Evolutionary conservation across 495 filamentous ascomycete species (phyloP), one percentile per base, ranked within the genome.

Genomic region (Penicillium canariense): DNA sequence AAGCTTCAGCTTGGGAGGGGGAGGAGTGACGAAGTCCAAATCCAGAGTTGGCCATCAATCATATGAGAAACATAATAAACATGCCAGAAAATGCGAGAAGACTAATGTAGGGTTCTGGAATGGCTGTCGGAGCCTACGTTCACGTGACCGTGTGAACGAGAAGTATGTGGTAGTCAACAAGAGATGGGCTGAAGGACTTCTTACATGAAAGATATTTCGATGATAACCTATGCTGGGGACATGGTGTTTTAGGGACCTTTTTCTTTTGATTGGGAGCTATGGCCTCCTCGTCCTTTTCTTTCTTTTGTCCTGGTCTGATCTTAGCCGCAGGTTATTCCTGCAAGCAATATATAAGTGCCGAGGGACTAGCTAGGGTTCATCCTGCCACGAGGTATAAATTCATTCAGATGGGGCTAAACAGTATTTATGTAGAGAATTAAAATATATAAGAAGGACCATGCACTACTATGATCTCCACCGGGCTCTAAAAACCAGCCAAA

Each of bases 31-130:
- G 14, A 10, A 23, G 6, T 39, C 20, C 15, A 20, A 22, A 8
- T 4, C 0, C 9, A 39, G 1, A 10, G 36, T 18, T 22, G 9
- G 11, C 8, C 22, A 1, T 22, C 22, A 10, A 39, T 5, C 10
- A 23, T 15, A 26, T 27, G 26, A 46, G 14, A 46, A 46, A 25
- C 43, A 46, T 18, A 46, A 46, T 18, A 46, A 46, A 46, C 43
- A 27, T 6, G 43, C 14, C 4, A 12, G 20, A 28, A 45, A 28
- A 17, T 15, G 9, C 15, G 12, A 12, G 4, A 46, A 42, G 8
- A 28, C 23, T 10, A 44, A 46, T 46, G 25, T 14, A 46, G 25
- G 42, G 43, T 30, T 26, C 43, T 30, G 43, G 43, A 46, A 46
- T 46, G 43, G 10, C 43, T 18, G 23, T 40, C 6, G 17, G 14